phyloP scores from a whole-genome alignment of 441 rosid species.

The Gossypium laxum region DNA sequence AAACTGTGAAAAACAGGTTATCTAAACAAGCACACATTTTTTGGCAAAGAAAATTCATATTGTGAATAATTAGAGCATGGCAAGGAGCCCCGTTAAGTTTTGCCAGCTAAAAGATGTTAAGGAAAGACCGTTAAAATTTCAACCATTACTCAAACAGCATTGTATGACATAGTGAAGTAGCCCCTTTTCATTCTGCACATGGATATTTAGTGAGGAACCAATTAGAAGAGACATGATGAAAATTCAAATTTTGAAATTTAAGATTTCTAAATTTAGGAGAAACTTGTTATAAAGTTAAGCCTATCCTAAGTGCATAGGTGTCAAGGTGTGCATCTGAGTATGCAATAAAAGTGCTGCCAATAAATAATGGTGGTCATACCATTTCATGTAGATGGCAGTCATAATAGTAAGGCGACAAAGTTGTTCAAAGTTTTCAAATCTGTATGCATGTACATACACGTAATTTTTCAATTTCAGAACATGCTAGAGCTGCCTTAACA shows the following conservation, averaged over 20 bases:
- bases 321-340: neutral
- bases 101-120: neutral
- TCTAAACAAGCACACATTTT: conserved; percentile 6
- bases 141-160: neutral
- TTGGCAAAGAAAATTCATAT: neutral
- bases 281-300: neutral
- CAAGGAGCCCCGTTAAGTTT: neutral
- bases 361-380: neutral
- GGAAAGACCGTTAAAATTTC: neutral
- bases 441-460: neutral
- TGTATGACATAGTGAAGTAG: neutral
- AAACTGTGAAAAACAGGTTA: neutral
- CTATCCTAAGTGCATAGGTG: neutral
- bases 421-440: neutral
- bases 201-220: neutral
- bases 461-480: neutral
- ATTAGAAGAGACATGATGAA: neutral
- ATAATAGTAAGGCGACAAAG: neutral
- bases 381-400: neutral
- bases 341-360: neutral
- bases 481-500: conserved; percentile 21
- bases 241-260: neutral
- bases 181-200: neutral
- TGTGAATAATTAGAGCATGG: neutral
- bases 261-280: neutral